phyloP scores from a whole-genome alignment of 257 asterid genomes.

The Echites panduratus region DNA sequence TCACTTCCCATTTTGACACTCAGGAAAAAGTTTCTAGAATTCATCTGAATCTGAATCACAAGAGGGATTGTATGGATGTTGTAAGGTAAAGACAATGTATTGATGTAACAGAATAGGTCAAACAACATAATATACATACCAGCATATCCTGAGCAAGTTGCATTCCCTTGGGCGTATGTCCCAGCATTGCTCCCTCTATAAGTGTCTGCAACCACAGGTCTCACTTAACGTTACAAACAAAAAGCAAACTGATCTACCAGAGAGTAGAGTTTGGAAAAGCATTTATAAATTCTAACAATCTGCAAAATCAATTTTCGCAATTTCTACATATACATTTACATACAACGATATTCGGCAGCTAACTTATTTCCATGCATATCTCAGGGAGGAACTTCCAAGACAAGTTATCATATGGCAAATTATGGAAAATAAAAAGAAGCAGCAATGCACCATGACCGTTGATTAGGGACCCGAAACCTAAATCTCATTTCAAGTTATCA shows the following conservation, averaged over 20 bases:
- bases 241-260: background rate
- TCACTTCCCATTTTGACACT: conserved; percentile 49
- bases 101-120: conserved; percentile 3
- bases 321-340: background rate
- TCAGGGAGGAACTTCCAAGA: background rate
- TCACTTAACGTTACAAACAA: background rate
- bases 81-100: background rate
- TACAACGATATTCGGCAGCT: background rate
- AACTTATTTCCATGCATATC: background rate
- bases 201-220: conserved; percentile 47
- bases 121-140: conserved; percentile 35
- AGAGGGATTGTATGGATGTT: background rate
- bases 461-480: background rate
- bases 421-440: background rate
- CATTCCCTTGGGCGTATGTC: conserved; percentile 85
- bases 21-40: conserved; percentile 40
- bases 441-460: background rate
- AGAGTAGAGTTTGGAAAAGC: background rate
- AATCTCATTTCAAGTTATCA: background rate
- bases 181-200: conserved; percentile 81
- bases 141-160: conserved; percentile 76
- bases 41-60: conserved; percentile 50
- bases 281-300: background rate
- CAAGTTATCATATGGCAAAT: background rate
- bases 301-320: too few relatives aligned